Evolutionary conservation across 345 rosid species (phyloP), one percentile per base, ranked within the genome.

Genomic region (Heritiera fomes): DNA sequence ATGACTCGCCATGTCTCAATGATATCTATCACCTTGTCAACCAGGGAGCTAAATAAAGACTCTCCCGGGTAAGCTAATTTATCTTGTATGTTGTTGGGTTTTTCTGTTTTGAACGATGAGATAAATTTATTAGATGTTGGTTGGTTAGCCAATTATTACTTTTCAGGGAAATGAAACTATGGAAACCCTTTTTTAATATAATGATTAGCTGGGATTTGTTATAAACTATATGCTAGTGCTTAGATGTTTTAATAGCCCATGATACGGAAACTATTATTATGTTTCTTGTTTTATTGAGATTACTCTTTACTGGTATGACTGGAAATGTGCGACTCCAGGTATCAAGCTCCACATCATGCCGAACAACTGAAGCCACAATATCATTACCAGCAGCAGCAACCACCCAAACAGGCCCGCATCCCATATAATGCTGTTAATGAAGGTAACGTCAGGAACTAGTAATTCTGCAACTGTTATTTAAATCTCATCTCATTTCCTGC

Each of bases 1-100:
- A 87, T 88, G 92, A 92, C 95, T 67, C 94, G 98, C 56, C 93
- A 91, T 74, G 98, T 96, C 81, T 96, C 97, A 58, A 88, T 94
- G 98, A 92, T 96, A 77, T 89, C 99, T 71, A 86, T 96, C 79
- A 91, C 97, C 53, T 88, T 96, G 73, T 96, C 99, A 0, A 69
- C 88, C 41, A 80, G 46, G 82, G 97, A 92, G 83, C 93, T 94
- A 34, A 86, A 94, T 82, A 83, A 62, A 40, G 77, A 83, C 78
- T 92, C 95, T 78, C 90, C 95, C 43, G 99, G 99, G 99, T 94
- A 88, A 85, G 92, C 81, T 81, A 11, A 18, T 74, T 65, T 53
- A 23, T 50, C 50, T 6, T 5, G 11, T n/a, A 13, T 65, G 62
- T 70, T 17, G 11, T n/a, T 77, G 47, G 23, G 38, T 47, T 70